A percentile compares a stretch with the other conserved stretches of the same genome.
These are phyloP conservation scores for Triglochin maritima DNA, from an alignment of 106 monocot genomes.

Conservation along the genomic window DNA sequence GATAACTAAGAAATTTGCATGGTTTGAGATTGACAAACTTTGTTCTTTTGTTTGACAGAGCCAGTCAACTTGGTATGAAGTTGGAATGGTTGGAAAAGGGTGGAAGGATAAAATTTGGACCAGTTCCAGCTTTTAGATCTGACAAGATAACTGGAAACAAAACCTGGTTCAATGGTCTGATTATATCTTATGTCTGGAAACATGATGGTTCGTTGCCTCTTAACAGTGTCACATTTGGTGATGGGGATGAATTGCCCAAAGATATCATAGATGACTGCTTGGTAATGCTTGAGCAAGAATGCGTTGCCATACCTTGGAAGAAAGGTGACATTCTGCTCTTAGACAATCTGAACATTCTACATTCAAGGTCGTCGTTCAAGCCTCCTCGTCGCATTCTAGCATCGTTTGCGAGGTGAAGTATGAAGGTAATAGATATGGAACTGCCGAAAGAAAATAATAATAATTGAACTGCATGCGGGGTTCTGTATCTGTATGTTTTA, in stretches of 20 bases:
- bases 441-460: neutral
- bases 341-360: conserved; percentile 79
- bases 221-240: conserved; percentile 70
- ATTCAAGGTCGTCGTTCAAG: conserved; percentile 53
- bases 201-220: conserved; percentile 44
- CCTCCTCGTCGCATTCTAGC: conserved; percentile 85
- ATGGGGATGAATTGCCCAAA: conserved; percentile 53
- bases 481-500: no score
- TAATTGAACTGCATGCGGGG: no score
- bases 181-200: conserved; percentile 74
- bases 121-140: conserved; percentile 47
- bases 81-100: conserved; percentile 79
- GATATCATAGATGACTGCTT: conserved; percentile 59
- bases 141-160: conserved; percentile 48
- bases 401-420: conserved; percentile 24
- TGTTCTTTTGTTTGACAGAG: conserved; percentile 24
- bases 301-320: conserved; percentile 75
- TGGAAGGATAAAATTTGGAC: conserved; percentile 74
- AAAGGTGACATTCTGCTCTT: conserved; percentile 69
- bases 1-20: no score
- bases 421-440: neutral
- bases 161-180: conserved; percentile 93
- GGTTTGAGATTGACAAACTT: neutral
- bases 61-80: conserved; percentile 56
- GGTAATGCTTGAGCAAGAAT: conserved; percentile 56